Percentiles rank a stretch among this genome's conserved stretches.
Evolutionary conservation across 306 rosid species (phyloP).

Genomic region (Lathyrus sativus): DNA sequence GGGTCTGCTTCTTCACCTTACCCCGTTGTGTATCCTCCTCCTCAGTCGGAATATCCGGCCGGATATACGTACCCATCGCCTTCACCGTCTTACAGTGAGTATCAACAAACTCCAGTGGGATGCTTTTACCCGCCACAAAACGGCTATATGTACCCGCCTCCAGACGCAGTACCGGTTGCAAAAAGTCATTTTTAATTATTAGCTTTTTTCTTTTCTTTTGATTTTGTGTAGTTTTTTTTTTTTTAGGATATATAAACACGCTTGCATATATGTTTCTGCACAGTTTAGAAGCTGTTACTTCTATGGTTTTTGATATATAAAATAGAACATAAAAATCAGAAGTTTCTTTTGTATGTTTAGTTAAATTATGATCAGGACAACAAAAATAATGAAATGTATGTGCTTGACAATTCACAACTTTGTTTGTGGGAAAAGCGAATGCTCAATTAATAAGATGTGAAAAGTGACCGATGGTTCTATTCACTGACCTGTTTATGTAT

Average conservation of each 20-base stretch:
- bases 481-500: too few species aligned
- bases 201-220: neutral
- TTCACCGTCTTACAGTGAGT: neutral
- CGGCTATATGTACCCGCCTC: conserved; percentile 26
- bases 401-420: neutral
- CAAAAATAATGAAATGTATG: too few species aligned
- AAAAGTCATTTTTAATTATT: conserved; percentile 28
- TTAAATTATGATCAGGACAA: neutral
- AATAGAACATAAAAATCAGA: too few species aligned
- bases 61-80: conserved; percentile 2
- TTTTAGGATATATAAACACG: neutral
- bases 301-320: too few species aligned
- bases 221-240: neutral
- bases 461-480: too few species aligned
- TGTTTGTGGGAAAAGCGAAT: too few species aligned
- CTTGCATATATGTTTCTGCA: neutral
- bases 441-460: too few species aligned
- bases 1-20: conserved; percentile 23
- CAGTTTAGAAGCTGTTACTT: too few species aligned
- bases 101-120: conserved; percentile 18
- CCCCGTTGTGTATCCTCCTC: neutral
- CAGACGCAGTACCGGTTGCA: neutral
- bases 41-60: neutral
- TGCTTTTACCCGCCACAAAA: conserved; percentile 33
- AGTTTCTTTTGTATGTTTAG: neutral